Evolutionary conservation across 257 asterid species (phyloP), one percentile per base, ranked within the genome.

Genomic region (Knoxia roxburghii): DNA sequence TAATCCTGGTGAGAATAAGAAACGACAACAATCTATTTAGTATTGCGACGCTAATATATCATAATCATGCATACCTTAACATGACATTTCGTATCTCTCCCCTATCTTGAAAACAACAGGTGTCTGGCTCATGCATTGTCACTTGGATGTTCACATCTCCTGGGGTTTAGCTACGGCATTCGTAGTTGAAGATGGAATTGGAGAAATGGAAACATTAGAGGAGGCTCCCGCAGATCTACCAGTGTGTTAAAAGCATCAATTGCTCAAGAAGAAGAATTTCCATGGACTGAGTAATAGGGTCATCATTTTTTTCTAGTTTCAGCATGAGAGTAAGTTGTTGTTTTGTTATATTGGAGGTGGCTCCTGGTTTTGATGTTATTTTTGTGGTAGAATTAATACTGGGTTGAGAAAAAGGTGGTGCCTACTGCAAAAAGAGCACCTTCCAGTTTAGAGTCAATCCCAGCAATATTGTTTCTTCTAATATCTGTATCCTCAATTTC

Each of bases 161-260:
- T 91, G 96, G 98, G 98, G 98, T 52, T 72, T 89, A 79, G 96
- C 96, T 2, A 91, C 77, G 89, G 85, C 85, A 29, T 89, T 91
- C 84, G 18, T 91, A 0, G 98, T 91, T 33, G 94, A 84, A 51
- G 81, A 91, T 61, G 98, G 98, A 49, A 81, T 79, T 45, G 88
- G 89, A 0, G 73, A 78, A 58, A 49, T 81, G 79, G 82, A 89
- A 69, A 69, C 80, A 3, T 60, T 89, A 23, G 86, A 85, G 82
- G 73, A 69, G 52, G 90, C 94, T 56, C 98, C 98, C 0, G 68
- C 78, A 11, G 96, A 89, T 72, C 81, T 86, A 45, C 98, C 98
- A 6, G 37, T 74, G 15, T 90, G 97, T 63, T 82, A 77, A 64
- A 73, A 18, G 4, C 39, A 30, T 33, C 61, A 32, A 48, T 35